Conservation (phyloP, 805 yeast species). For the Wickerhamiella allomyrinae region DNA sequence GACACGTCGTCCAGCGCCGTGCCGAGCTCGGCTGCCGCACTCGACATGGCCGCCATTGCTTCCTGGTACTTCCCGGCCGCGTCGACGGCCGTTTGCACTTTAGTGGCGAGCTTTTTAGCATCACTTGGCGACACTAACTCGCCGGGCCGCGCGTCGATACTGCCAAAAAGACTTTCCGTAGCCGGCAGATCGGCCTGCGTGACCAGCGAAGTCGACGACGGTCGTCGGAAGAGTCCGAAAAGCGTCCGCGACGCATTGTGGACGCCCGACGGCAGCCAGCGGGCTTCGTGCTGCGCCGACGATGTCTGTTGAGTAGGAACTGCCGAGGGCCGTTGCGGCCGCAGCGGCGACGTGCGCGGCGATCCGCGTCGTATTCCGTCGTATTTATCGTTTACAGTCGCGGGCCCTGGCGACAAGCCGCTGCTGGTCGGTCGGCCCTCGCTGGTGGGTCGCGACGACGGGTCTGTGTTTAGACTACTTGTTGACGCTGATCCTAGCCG, state of each 20-base stretch:
- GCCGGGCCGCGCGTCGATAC: slow-evolving; percentile 10
- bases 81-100: slow-evolving; percentile 30
- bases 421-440: too few species aligned
- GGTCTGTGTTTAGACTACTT: too few species aligned
- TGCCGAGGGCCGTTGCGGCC: slow-evolving; percentile 4
- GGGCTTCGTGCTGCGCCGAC: neutral
- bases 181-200: slow-evolving; percentile 18
- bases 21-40: slow-evolving; percentile 60
- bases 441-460: too few species aligned
- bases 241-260: slow-evolving; percentile 4
- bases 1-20: slow-evolving; percentile 52
- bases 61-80: slow-evolving; percentile 35
- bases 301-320: neutral
- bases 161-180: slow-evolving; percentile 11
- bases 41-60: slow-evolving; percentile 35
- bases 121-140: slow-evolving; percentile 5
- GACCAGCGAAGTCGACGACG: slow-evolving; percentile 12
- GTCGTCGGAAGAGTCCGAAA: slow-evolving; percentile 14
- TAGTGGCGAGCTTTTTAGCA: neutral
- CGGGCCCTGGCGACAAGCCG: too few species aligned
- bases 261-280: neutral
- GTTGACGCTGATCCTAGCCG: too few species aligned
- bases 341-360: neutral
- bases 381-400: too few species aligned
- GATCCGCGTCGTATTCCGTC: too few species aligned